Base-by-base conservation (phyloP, 768 basidiomycete genomes). In the Albatrellus ellisii region DNA sequence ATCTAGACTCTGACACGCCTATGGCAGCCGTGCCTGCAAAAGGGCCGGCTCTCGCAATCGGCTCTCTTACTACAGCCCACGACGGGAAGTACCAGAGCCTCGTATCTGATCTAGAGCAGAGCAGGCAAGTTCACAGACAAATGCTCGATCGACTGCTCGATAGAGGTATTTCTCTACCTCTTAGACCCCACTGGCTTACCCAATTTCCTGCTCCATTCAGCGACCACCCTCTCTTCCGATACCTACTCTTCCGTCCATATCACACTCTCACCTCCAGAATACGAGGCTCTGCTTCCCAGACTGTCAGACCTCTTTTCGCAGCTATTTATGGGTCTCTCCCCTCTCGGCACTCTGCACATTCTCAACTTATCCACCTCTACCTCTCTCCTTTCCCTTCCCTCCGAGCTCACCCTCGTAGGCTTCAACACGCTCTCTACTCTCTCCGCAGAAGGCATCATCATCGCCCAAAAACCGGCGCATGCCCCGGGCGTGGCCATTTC, bases 61-160 rank as follows among this genome's bases (percentile, higher is more conserved):
- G 88, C 42, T 87, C 87, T 6, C 73, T 79, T 15, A 63, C 70
- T 3, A 83, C 86, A 0, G 88, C 87, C 3, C 70, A 75, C 56
- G 75, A 87, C 54, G 89, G 88, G 25, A 71, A 68, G 56, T 89
- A 88, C 56, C 85, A 89, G 57, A 59, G 70, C 1, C 62, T 86
- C 46, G 68, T 87, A 39, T 67, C 74, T 6, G 64, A 68, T 48
- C 62, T 88, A 44, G 72, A 75, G 58, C 59, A 59, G 44, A 67
- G 65, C 14, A 59, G 69, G 47, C 54, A 62, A 26, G 77, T 87
- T 24, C 86, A 91, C 52, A 79, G 72, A 53, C 78, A 88, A 55
- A 75, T 91, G 65, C 62, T 90, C 22, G 88, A 92, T 58, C 69
- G 89, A 46, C 62, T 92, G 46, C 63, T 88, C 12, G 87, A 86